Percentiles rank a stretch among this genome's conserved stretches.
These are phyloP conservation scores for Volvariella volvacea DNA, from an alignment of 1,284 basidiomycete species.

Conservation along the genomic window DNA sequence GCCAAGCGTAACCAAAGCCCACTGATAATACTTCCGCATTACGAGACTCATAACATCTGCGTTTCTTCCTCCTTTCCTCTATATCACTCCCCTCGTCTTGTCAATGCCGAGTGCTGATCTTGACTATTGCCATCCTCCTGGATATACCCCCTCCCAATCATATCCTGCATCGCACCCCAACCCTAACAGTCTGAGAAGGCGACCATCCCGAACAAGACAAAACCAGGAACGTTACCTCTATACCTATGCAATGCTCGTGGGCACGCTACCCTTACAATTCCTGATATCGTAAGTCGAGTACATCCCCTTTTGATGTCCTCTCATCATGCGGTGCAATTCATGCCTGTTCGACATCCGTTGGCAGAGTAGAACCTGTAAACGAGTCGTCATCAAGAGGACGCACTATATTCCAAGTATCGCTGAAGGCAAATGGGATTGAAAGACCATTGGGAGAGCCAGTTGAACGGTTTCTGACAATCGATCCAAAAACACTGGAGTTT, in stretches of 20 bases:
- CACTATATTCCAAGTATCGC: conserved; percentile 44
- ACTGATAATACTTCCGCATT: too few species aligned
- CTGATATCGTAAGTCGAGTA: conserved; percentile 39
- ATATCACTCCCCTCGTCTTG: too few species aligned
- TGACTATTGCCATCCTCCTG: not conserved
- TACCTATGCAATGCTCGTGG: conserved; percentile 35
- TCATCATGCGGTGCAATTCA: not conserved
- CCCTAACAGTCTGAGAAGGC: conserved; percentile 4
- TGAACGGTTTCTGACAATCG: conserved; percentile 35
- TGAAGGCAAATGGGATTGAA: conserved; percentile 46
- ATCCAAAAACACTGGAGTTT: conserved; percentile 47
- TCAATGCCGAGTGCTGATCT: not conserved
- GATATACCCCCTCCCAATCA: too few species aligned
- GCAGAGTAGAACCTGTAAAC: conserved; percentile 43
- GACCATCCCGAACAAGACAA: conserved; percentile 15
- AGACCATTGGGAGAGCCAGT: conserved; percentile 40
- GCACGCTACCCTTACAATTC: conserved; percentile 34
- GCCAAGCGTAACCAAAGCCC: too few species aligned
- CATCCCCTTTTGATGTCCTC: not conserved
- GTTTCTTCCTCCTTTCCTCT: too few species aligned
- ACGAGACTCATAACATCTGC: too few species aligned
- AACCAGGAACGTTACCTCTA: conserved; percentile 36
- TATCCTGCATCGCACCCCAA: too few species aligned
- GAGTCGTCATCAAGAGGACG: conserved; percentile 34
- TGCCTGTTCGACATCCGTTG: conserved; percentile 1